Percentiles rank a stretch among this genome's conserved stretches.
Evolutionary conservation across 2,329 filamentous ascomycete species (phyloP).

Genomic region (Ophiostoma novo-ulmi): DNA sequence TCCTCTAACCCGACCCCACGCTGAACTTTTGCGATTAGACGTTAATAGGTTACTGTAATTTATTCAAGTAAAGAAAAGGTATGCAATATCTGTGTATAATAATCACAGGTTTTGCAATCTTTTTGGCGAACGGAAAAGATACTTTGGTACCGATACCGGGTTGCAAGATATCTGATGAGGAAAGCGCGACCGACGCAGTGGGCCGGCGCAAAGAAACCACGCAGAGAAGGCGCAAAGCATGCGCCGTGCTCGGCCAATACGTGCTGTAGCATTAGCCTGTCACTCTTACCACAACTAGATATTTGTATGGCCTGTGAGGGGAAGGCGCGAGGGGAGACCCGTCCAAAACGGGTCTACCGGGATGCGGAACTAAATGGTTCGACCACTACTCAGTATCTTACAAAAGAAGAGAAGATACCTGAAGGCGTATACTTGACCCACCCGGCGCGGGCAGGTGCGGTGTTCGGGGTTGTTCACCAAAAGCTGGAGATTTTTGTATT

Average conservation of each 20-base stretch:
- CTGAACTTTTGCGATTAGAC: not conserved
- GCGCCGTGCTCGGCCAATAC: constrained; percentile 16
- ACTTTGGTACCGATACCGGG: constrained; percentile 23
- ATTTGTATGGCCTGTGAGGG: not conserved
- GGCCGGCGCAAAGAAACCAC: constrained; percentile 18
- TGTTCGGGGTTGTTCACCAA: constrained; percentile 14
- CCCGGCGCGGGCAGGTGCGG: constrained; percentile 16
- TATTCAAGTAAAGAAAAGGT: no score
- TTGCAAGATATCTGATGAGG: not conserved
- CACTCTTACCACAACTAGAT: not conserved
- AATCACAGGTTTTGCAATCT: not conserved
- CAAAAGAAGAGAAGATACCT: not conserved
- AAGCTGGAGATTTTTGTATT: not conserved
- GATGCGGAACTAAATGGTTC: not conserved
- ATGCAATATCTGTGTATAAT: not conserved
- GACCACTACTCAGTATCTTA: not conserved
- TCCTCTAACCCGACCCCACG: constrained; percentile 18
- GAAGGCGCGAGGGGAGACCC: constrained; percentile 1
- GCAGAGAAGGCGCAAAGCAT: constrained; percentile 15
- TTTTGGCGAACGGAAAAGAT: not conserved
- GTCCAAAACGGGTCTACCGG: not conserved
- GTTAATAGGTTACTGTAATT: not conserved
- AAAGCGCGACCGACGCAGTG: constrained; percentile 2
- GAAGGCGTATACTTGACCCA: not conserved
- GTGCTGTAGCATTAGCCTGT: constrained; percentile 5